These are phyloP conservation scores for Vanrija pseudolonga DNA, from an alignment of 1,284 basidiomycete genomes.

Conservation along the genomic window DNA sequence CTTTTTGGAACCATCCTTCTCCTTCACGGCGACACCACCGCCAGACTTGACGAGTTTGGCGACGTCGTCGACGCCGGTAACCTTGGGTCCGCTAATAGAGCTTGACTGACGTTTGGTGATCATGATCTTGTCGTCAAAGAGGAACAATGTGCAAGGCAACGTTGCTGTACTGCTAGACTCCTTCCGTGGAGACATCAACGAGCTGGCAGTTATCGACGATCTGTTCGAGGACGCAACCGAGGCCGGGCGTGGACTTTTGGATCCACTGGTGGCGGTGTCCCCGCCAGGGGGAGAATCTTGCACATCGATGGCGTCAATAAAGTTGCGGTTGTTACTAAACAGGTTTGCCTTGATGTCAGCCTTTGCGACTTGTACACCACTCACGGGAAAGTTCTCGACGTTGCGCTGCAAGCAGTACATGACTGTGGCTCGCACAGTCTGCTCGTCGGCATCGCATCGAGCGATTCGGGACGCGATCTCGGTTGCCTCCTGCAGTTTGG, in stretches of 20 bases:
- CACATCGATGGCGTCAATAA: constrained; percentile 90
- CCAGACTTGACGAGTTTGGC: constrained; percentile 65
- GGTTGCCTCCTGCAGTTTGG: constrained; percentile 77
- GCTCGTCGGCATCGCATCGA: constrained; percentile 83
- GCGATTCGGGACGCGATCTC: constrained; percentile 88
- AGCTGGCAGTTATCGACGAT: constrained; percentile 43
- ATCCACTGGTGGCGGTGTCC: constrained; percentile 16
- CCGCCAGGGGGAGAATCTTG: constrained; percentile 68
- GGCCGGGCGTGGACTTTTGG: background rate
- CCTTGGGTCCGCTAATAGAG: constrained; percentile 65
- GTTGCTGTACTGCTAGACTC: background rate
- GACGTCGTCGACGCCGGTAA: constrained; percentile 82
- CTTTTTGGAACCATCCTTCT: constrained; percentile 56
- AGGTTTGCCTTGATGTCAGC: constrained; percentile 58
- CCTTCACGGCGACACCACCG: constrained; percentile 44
- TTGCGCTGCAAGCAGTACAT: constrained; percentile 81
- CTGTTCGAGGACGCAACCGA: constrained; percentile 21
- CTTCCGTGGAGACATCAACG: constrained; percentile 16
- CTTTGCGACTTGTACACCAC: constrained; percentile 14
- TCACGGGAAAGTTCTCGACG: constrained; percentile 81
- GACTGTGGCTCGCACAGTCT: constrained; percentile 81
- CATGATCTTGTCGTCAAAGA: constrained; percentile 93
- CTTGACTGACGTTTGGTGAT: constrained; percentile 80
- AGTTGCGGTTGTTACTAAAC: constrained; percentile 79
- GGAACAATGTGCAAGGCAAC: constrained; percentile 84